Evolutionary conservation across 2,329 filamentous ascomycete species (phyloP).

Genomic region (Metarhizium brunneum): DNA sequence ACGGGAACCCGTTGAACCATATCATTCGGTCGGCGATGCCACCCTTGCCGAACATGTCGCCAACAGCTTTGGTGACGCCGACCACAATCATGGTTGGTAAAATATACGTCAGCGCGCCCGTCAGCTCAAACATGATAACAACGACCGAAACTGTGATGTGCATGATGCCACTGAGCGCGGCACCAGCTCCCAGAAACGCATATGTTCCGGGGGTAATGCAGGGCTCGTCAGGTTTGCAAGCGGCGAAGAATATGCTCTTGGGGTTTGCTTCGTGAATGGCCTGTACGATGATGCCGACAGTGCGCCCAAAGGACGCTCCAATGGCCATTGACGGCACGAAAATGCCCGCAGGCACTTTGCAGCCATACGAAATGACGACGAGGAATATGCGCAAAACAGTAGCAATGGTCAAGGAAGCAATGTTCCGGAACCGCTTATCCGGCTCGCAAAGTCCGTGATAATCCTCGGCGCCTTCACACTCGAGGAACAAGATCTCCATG

Average conservation of each 20-base stretch:
- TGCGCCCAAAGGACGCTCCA: constrained; percentile 85
- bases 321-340: constrained; percentile 98
- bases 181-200: constrained; percentile 86
- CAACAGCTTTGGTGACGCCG: constrained; percentile 88
- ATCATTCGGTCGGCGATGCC: constrained; percentile 98
- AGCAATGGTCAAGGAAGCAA: constrained; percentile 67
- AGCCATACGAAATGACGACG: constrained; percentile 93
- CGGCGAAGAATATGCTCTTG: constrained; percentile 71
- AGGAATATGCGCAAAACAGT: constrained; percentile 74
- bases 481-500: constrained; percentile 95
- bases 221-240: constrained; percentile 82
- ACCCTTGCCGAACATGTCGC: constrained; percentile 85
- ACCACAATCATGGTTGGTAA: constrained; percentile 98
- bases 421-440: constrained; percentile 66
- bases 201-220: constrained; percentile 98
- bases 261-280: constrained; percentile 79
- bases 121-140: constrained; percentile 99
- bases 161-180: constrained; percentile 93
- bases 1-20: constrained; percentile 96
- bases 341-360: constrained; percentile 94
- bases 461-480: constrained; percentile 82
- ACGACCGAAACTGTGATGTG: constrained; percentile 94
- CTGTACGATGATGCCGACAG: constrained; percentile 91
- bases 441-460: constrained; percentile 83
- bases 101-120: constrained; percentile 94